A percentile compares a stretch with the other conserved stretches of the same genome.
Evolutionary conservation across 2,329 filamentous ascomycete species (phyloP).

Genomic region (Cercospora berteroae): DNA sequence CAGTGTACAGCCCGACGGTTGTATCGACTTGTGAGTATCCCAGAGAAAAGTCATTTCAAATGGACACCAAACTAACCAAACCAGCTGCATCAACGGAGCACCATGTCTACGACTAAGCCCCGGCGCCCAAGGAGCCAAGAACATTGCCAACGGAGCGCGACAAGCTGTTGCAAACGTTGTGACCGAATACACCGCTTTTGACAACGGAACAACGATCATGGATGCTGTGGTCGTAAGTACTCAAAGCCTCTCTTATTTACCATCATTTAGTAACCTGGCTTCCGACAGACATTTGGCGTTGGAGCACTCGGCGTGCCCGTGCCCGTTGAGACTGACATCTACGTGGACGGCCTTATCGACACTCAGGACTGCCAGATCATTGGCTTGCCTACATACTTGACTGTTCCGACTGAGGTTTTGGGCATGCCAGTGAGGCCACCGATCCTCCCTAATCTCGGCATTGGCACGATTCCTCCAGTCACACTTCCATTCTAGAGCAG

Average conservation of each 20-base stretch:
- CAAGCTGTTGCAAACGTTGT: not conserved
- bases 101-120: not conserved
- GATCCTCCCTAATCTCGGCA: not conserved
- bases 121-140: not conserved
- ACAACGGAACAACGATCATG: not conserved
- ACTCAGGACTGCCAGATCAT: not conserved
- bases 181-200: not conserved
- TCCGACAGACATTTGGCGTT: not conserved
- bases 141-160: not conserved
- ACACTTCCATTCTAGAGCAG: not conserved
- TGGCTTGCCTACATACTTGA: not conserved
- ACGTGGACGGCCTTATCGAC: not conserved
- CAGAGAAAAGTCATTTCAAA: too few relatives aligned
- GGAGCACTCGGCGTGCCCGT: not conserved
- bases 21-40: not conserved
- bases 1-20: not conserved
- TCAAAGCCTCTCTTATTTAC: not conserved
- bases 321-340: not conserved
- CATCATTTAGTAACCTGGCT: not conserved
- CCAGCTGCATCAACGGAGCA: not conserved
- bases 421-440: not conserved
- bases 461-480: not conserved
- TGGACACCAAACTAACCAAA: not conserved
- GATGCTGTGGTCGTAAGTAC: not conserved
- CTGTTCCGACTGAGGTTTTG: not conserved